Evolutionary conservation across 2,329 filamentous ascomycete genomes (phyloP).

Genomic region (Phialemoniopsis sp.): DNA sequence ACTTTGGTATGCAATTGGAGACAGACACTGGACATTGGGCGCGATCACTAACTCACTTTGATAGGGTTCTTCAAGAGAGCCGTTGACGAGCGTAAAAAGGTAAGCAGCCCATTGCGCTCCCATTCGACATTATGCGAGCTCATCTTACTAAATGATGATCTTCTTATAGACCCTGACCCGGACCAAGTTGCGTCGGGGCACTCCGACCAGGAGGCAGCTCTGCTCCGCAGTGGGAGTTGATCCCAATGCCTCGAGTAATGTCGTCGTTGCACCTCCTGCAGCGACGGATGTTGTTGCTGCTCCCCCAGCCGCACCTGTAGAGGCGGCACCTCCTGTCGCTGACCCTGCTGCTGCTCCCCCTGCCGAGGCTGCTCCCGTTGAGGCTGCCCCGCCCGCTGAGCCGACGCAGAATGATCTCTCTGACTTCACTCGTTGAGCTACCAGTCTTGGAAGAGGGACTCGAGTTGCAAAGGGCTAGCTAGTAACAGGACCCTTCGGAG

Average conservation of each 20-base stretch:
- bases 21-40: constrained; percentile 4
- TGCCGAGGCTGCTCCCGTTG: not conserved
- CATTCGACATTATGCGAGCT: no score
- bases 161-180: constrained; percentile 7
- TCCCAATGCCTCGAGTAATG: not conserved
- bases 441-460: no score
- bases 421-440: constrained; percentile 17
- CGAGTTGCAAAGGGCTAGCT: no score
- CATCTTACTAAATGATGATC: not conserved
- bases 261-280: constrained; percentile 2
- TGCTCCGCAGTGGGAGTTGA: constrained; percentile 3
- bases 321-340: constrained; percentile 6
- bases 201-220: constrained; percentile 17
- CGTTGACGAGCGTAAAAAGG: constrained; percentile 16
- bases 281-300: constrained; percentile 4
- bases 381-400: constrained; percentile 4
- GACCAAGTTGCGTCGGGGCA: constrained; percentile 15
- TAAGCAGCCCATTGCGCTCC: no score
- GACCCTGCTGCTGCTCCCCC: constrained; percentile 3
- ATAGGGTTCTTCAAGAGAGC: constrained; percentile 23
- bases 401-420: constrained; percentile 9
- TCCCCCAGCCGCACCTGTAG: constrained; percentile 4
- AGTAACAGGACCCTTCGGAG: no score
- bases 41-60: not conserved
- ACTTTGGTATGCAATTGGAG: constrained; percentile 10